Conservation (phyloP, 106 monocot species). For the Gastrodia elata region DNA sequence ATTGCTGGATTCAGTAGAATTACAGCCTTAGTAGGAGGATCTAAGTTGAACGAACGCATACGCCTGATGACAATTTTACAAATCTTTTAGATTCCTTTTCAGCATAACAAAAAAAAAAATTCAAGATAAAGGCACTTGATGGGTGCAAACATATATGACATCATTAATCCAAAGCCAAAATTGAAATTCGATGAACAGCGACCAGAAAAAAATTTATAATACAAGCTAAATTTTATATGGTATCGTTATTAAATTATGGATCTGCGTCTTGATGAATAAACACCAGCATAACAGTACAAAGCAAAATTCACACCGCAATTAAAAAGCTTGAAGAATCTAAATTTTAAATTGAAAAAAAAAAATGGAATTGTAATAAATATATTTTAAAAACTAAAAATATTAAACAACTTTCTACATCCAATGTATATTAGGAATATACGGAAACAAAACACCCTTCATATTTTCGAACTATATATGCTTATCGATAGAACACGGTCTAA, state of each 20-base stretch:
- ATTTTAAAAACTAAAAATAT: background rate
- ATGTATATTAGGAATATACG: background rate
- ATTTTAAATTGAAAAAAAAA: background rate
- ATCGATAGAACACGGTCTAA: background rate
- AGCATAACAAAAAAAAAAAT: background rate
- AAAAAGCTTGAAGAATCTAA: background rate
- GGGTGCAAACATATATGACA: background rate
- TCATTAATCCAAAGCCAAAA: background rate
- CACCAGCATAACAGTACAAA: background rate
- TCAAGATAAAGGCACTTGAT: background rate
- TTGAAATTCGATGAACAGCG: background rate
- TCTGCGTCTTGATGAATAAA: background rate
- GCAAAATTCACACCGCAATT: background rate
- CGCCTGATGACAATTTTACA: background rate
- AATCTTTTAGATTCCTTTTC: background rate
- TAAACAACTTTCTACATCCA: background rate
- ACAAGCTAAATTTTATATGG: background rate
- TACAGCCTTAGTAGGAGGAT: background rate
- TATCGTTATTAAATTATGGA: background rate
- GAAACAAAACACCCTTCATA: background rate
- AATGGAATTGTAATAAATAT: background rate
- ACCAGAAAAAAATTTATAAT: background rate
- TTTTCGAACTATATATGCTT: no score
- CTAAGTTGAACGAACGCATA: background rate
- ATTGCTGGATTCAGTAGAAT: background rate